Evolutionary conservation across 2,329 filamentous ascomycete genomes (phyloP), one percentile per base, ranked within the genome.

Genomic region (Ophiostoma sp.): DNA sequence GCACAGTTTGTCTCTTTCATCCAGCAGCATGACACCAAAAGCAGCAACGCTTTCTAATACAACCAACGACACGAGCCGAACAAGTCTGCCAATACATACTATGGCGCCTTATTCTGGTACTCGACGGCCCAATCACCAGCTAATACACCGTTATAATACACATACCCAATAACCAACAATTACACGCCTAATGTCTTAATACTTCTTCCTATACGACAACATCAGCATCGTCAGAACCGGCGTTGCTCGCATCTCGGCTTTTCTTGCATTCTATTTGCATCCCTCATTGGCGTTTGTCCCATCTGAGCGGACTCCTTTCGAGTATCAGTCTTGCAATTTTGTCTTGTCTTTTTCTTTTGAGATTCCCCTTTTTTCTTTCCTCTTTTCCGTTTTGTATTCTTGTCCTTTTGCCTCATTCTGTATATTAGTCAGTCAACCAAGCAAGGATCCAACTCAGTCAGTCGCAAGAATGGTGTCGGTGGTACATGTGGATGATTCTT

Each of bases 131-230:
- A 63, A 63, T 42, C 60, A 63, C 60, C 60, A 63, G n/a, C 60
- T 63, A 63, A 42, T 63, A 62, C 12, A 63, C 60, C 40, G 60
- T 42, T 63, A 42, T 60, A 60, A 60, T 60, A 62, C 38, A 42
- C 58, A 62, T 60, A 60, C 55, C 27, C 49, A 18, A 11, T n/a
- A 27, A 38, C 11, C 55, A 14, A 40, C 55, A 14, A 27, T 7
- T 60, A 63, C n/a, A 63, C 60, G 40, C 60, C n/a, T 63, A 63
- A 63, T 63, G 40, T 63, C 40, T 62, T 62, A 4, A 36, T 42
- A 8, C 27, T 27, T 27, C 27, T 18, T 60, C 5, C 14, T 58
- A 16, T 42, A 42, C 60, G 60, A 63, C 60, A 42, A 40, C 60
- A 63, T 60, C 55, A 60, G 55, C 55, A 38, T 12, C 27, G 42